Percentiles rank a stretch among this genome's conserved stretches.
Conservation (phyloP, 345 rosid species). For the Corchorus capsularis region DNA sequence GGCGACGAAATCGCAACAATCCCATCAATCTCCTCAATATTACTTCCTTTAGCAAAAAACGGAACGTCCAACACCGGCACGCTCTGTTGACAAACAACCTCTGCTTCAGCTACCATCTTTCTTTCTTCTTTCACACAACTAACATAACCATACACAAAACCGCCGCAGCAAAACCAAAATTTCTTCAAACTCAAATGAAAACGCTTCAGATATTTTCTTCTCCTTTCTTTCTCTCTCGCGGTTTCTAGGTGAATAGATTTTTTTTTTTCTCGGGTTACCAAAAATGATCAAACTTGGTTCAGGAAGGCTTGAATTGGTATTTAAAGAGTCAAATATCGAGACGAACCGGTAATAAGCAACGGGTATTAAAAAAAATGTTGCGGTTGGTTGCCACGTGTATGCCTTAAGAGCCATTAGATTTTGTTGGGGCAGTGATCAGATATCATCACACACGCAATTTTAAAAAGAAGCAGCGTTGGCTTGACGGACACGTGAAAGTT, state of each 20-base stretch:
- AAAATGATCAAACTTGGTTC: constrained; percentile 18
- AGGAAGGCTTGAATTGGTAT: constrained; percentile 9
- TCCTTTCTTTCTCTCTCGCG: not conserved
- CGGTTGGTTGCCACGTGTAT: constrained; percentile 42
- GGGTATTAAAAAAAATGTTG: not conserved
- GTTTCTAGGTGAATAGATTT: not conserved
- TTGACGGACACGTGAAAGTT: constrained; percentile 39
- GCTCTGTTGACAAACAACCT: constrained; percentile 55
- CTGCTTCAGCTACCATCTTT: constrained; percentile 71
- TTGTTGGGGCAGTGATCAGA: not conserved
- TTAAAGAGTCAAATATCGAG: constrained; percentile 20
- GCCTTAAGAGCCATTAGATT: constrained; percentile 24
- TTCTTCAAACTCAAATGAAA: not conserved
- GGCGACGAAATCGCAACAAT: constrained; percentile 34
- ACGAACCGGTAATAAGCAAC: constrained; percentile 44
- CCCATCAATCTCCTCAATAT: constrained; percentile 36
- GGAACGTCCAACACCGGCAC: constrained; percentile 52
- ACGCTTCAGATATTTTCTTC: not conserved
- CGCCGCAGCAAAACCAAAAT: not conserved
- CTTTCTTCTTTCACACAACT: constrained; percentile 5
- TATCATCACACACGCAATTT: constrained; percentile 16
- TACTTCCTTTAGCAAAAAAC: constrained; percentile 34
- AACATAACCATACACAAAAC: constrained; percentile 1
- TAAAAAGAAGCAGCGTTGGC: not conserved
- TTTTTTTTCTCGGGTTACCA: not conserved